phyloP scores from a whole-genome alignment of 2,329 filamentous ascomycete genomes.

The Ophiocordyceps sinensis region DNA sequence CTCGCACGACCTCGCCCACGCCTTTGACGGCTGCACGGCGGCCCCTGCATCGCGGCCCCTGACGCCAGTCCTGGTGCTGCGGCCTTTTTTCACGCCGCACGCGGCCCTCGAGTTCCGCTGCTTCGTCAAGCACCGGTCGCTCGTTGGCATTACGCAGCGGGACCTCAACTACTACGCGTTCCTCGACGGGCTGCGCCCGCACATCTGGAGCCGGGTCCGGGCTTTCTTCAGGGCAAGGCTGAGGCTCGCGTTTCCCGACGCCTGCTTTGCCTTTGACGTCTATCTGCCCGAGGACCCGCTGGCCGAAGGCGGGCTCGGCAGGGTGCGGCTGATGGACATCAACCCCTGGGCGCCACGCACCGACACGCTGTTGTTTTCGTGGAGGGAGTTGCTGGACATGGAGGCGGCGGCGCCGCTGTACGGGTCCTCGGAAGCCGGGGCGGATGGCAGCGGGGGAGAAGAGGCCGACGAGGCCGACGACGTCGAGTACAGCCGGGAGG shows the following conservation, averaged over 20 bases:
- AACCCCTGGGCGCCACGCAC: slow-evolving; percentile 89
- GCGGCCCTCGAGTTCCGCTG: slow-evolving; percentile 89
- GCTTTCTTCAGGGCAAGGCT: slow-evolving; percentile 66
- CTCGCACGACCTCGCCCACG: slow-evolving; percentile 85
- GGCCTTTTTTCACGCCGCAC: slow-evolving; percentile 79
- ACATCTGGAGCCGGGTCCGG: slow-evolving; percentile 53
- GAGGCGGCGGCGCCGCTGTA: slow-evolving; percentile 44
- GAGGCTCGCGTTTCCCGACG: slow-evolving; percentile 66
- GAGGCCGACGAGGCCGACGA: slow-evolving; percentile 26
- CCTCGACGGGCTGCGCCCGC: slow-evolving; percentile 46
- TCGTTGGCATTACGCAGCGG: slow-evolving; percentile 76
- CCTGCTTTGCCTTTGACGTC: slow-evolving; percentile 78
- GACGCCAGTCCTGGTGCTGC: slow-evolving; percentile 67
- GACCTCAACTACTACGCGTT: slow-evolving; percentile 88
- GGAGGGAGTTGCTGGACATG: slow-evolving; percentile 71
- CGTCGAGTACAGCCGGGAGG: slow-evolving; percentile 40
- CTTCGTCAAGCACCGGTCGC: slow-evolving; percentile 70
- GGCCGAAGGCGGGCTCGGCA: slow-evolving; percentile 46
- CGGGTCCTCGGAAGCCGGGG: slow-evolving; percentile 21
- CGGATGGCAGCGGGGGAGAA: slow-evolving; percentile 14
- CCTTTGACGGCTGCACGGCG: slow-evolving; percentile 58
- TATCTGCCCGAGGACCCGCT: slow-evolving; percentile 61
- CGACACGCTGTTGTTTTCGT: slow-evolving; percentile 78
- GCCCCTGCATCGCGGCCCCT: slow-evolving; percentile 32
- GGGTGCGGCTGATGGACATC: slow-evolving; percentile 79